phyloP scores from a whole-genome alignment of 192 early-diverging fungal species.

The Coemansia sp. region DNA sequence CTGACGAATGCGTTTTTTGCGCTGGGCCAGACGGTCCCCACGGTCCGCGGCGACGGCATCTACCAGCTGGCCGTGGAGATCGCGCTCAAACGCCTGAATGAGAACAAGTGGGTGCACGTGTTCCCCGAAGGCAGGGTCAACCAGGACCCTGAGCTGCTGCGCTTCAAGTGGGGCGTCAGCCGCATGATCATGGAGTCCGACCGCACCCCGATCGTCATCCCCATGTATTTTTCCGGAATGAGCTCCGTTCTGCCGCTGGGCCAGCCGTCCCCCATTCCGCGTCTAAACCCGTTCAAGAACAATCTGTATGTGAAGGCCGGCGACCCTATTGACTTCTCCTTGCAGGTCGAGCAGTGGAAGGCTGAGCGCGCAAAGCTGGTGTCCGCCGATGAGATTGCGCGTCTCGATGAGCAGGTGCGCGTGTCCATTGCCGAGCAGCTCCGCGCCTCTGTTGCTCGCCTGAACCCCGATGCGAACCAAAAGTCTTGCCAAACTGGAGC shows the following conservation, averaged over 20 bases:
- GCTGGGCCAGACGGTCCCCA: constrained; percentile 79
- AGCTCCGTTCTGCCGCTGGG: constrained; percentile 61
- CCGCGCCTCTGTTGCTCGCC: constrained; percentile 17
- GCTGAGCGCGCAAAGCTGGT: constrained; percentile 17
- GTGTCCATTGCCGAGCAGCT: constrained; percentile 33
- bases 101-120: constrained; percentile 83
- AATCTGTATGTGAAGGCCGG: constrained; percentile 67
- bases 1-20: constrained; percentile 63
- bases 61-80: constrained; percentile 83
- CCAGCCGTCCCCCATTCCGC: constrained; percentile 36
- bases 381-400: constrained; percentile 16
- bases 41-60: constrained; percentile 79
- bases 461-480: constrained; percentile 18
- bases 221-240: constrained; percentile 71
- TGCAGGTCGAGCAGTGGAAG: constrained; percentile 59
- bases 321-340: constrained; percentile 69
- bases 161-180: constrained; percentile 86
- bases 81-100: constrained; percentile 66
- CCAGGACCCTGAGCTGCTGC: constrained; percentile 46
- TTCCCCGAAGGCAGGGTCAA: constrained; percentile 83
- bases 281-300: constrained; percentile 57
- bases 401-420: constrained; percentile 36
- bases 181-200: constrained; percentile 81
- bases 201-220: constrained; percentile 67
- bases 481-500: background rate